Evolutionary conservation across 163 green algal species (phyloP).

Genomic region (Smithsoniella earleae): DNA sequence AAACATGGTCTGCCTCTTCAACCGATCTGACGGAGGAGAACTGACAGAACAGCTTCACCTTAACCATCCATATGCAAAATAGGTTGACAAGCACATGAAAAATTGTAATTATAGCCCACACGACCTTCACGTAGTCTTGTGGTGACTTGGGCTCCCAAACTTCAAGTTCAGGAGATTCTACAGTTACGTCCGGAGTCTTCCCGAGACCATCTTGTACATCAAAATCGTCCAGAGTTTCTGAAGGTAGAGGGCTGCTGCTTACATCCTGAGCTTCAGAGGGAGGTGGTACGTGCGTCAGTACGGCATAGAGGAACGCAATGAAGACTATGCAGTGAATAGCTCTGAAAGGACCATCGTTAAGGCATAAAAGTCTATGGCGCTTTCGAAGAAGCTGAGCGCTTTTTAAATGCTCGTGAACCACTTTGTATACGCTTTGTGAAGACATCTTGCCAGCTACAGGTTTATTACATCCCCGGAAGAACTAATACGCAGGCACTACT

Average conservation of each 20-base stretch:
- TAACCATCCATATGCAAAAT: conserved; percentile 19
- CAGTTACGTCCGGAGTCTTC: no score
- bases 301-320: background rate
- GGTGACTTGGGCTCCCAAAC: conserved; percentile 19
- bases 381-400: background rate
- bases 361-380: background rate
- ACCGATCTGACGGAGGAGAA: background rate
- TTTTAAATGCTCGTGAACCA: conserved; percentile 22
- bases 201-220: no score
- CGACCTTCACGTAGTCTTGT: conserved; percentile 24
- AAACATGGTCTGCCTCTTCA: background rate
- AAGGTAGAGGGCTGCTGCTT: no score
- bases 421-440: no score
- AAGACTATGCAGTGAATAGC: background rate
- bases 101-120: conserved; percentile 3
- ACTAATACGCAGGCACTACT: no score
- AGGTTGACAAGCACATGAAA: conserved; percentile 14
- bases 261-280: no score
- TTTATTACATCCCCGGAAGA: no score
- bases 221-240: no score
- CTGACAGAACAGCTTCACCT: conserved; percentile 8
- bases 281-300: conserved; percentile 8
- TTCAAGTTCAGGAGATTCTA: conserved; percentile 4
- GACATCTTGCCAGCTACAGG: no score
- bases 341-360: conserved; percentile 14